These are phyloP conservation scores for Penicillium odoratum DNA, from an alignment of 495 filamentous ascomycete genomes.

Conservation along the genomic window DNA sequence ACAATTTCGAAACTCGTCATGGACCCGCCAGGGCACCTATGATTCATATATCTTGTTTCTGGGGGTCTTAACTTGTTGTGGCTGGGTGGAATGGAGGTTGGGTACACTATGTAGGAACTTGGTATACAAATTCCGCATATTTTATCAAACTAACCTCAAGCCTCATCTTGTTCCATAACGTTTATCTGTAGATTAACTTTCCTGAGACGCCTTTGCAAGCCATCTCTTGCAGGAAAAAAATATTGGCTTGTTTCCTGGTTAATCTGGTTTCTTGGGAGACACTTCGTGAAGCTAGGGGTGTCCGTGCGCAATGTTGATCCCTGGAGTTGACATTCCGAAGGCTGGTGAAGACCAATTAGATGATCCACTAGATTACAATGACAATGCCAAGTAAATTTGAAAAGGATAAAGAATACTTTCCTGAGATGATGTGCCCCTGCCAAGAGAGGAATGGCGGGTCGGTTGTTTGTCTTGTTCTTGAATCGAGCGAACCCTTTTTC, in stretches of 20 bases:
- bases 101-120: neutral
- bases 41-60: slow-evolving; percentile 18
- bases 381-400: slow-evolving; percentile 6
- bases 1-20: slow-evolving; percentile 8
- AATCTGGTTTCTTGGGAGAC: neutral
- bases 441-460: slow-evolving; percentile 15
- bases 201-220: neutral
- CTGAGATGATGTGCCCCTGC: neutral
- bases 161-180: neutral
- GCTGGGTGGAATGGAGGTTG: slow-evolving; percentile 22
- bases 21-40: slow-evolving; percentile 4
- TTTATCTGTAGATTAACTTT: neutral
- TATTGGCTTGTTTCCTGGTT: neutral
- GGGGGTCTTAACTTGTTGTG: slow-evolving; percentile 1
- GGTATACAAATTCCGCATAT: slow-evolving; percentile 12
- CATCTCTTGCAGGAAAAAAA: neutral
- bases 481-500: neutral
- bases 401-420: neutral
- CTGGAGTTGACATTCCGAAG: slow-evolving; percentile 23
- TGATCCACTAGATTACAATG: slow-evolving; percentile 19
- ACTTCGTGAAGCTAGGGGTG: slow-evolving; percentile 21
- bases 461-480: neutral
- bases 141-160: neutral
- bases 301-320: slow-evolving; percentile 7
- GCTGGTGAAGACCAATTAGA: slow-evolving; percentile 3